A percentile compares a stretch with the other conserved stretches of the same genome.
Conservation (phyloP, 176 grass and related monocot genomes). For the Pontederia crassipes region DNA sequence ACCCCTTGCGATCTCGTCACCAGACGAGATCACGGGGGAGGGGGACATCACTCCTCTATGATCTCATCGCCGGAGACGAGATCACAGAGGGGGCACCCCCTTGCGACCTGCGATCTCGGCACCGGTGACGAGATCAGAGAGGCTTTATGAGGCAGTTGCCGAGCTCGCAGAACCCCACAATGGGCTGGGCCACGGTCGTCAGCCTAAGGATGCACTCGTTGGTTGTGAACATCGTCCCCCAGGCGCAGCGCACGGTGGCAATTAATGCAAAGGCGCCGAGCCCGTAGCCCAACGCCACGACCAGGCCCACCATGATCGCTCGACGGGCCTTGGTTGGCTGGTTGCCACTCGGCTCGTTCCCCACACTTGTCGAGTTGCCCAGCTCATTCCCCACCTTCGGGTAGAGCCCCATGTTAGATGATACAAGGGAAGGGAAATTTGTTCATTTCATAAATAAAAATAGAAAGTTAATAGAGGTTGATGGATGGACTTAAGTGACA, state of each 20-base stretch:
- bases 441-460: no score
- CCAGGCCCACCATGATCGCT: neutral
- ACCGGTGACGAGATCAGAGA: no score
- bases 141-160: neutral
- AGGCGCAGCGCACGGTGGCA: neutral
- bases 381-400: no score
- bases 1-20: no score
- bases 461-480: no score
- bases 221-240: constrained; percentile 13
- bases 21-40: no score
- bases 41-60: no score
- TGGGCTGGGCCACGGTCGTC: neutral
- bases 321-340: neutral
- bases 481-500: no score
- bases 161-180: neutral
- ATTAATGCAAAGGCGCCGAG: constrained; percentile 1
- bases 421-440: no score
- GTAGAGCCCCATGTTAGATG: neutral
- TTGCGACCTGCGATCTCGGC: no score
- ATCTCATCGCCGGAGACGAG: no score
- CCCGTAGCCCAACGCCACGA: neutral
- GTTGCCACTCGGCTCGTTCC: constrained; percentile 3
- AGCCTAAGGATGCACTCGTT: neutral
- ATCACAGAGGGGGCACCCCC: no score
- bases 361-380: constrained; percentile 2